These are phyloP conservation scores for Lactarius trivialis DNA, from an alignment of 768 basidiomycete species.

Conservation along the genomic window DNA sequence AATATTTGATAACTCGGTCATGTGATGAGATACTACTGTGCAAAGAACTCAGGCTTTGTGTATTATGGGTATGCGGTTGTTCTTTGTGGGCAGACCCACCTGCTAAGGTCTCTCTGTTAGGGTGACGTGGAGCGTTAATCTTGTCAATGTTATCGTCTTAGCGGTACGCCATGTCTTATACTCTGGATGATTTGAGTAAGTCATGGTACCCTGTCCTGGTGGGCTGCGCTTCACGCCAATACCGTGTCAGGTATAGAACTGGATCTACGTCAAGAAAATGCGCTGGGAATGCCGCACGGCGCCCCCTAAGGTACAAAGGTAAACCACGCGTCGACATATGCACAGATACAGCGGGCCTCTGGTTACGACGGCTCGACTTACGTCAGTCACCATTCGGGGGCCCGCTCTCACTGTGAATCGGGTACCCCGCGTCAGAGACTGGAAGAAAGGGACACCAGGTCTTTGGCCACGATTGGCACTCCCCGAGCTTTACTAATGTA, in stretches of 20 bases:
- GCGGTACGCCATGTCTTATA: constrained; percentile 1
- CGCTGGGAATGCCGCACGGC: not conserved
- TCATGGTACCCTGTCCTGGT: not conserved
- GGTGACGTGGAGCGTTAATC: constrained; percentile 13
- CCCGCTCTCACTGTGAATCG: not conserved
- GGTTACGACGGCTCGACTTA: not conserved
- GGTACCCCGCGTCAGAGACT: not conserved
- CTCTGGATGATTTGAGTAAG: not conserved
- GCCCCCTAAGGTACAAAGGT: not conserved
- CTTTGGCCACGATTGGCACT: not conserved
- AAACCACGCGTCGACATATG: not conserved
- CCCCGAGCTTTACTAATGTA: not conserved
- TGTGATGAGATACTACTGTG: not conserved
- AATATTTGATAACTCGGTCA: not conserved
- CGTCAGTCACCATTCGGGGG: not conserved
- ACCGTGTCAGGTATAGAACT: not conserved
- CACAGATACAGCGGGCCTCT: not conserved
- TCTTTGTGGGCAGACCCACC: not conserved
- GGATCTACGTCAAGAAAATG: not conserved
- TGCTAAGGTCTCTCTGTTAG: constrained; percentile 1
- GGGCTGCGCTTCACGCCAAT: not conserved
- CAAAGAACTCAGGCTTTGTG: constrained; percentile 5
- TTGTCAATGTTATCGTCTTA: constrained; percentile 14
- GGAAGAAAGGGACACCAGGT: not conserved
- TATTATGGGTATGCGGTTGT: constrained; percentile 13